phyloP scores from a whole-genome alignment of 2,329 filamentous ascomycete genomes.

The Alternaria postmessia region DNA sequence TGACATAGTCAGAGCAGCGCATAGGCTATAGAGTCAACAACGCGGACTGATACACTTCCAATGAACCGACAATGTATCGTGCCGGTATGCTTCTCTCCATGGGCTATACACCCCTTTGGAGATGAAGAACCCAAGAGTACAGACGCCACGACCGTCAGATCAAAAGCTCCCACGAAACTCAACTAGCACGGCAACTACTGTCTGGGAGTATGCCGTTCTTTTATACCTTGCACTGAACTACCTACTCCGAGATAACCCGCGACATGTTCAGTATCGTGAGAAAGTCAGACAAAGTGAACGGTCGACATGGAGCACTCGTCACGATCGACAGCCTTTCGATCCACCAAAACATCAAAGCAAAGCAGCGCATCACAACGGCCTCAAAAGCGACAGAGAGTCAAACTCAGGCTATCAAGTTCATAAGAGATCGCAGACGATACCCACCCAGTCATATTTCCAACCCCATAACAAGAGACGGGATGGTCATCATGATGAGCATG shows the following conservation, averaged over 20 bases:
- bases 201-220: slow-evolving; percentile 12
- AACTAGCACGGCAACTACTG: slow-evolving; percentile 6
- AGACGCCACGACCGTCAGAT: not conserved
- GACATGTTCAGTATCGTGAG: slow-evolving; percentile 12
- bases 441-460: not conserved
- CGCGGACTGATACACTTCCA: not conserved
- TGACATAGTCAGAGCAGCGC: slow-evolving; percentile 5
- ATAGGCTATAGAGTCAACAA: slow-evolving; percentile 8
- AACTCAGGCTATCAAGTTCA: not conserved
- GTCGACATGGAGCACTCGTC: not conserved
- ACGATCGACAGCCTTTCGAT: not conserved
- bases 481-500: not conserved
- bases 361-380: not conserved
- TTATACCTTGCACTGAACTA: slow-evolving; percentile 18
- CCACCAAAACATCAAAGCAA: not conserved
- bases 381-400: not conserved
- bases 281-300: not conserved
- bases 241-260: slow-evolving; percentile 17
- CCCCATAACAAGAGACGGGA: not conserved
- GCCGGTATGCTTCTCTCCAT: not conserved
- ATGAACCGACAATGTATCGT: slow-evolving; percentile 3
- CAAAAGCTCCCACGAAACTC: slow-evolving; percentile 6
- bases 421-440: not conserved
- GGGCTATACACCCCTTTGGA: not conserved
- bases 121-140: slow-evolving; percentile 3